Conservation (phyloP, 306 rosid species). For the Quercus gilva region DNA sequence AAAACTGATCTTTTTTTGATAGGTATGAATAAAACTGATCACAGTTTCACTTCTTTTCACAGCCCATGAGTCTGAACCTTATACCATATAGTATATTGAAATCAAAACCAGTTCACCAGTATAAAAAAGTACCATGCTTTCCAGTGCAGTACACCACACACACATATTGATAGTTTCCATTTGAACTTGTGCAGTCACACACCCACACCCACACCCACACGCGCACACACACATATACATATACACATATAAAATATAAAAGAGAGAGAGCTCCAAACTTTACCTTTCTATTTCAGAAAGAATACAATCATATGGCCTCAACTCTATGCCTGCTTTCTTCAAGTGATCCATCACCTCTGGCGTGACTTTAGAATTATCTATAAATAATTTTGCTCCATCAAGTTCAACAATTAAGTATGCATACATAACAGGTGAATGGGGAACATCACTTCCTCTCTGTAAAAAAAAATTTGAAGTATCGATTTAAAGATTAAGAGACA, state of each 20-base stretch:
- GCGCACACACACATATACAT: too few species aligned
- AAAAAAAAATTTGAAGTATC: slow-evolving; percentile 23
- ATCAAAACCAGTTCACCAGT: neutral
- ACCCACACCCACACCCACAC: too few species aligned
- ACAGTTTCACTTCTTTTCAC: neutral
- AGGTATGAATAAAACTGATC: neutral
- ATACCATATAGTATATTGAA: neutral
- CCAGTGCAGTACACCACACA: neutral
- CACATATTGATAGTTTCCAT: neutral
- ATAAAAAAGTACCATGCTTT: neutral
- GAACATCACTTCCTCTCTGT: slow-evolving; percentile 96
- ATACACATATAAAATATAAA: too few species aligned
- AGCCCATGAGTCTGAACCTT: neutral
- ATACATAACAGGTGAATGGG: slow-evolving; percentile 92
- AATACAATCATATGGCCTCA: slow-evolving; percentile 74
- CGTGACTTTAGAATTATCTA: slow-evolving; percentile 67
- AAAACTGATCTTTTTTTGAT: neutral
- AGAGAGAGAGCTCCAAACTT: slow-evolving; percentile 2
- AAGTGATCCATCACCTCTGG: slow-evolving; percentile 78
- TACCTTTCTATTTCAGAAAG: slow-evolving; percentile 80
- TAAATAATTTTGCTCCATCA: slow-evolving; percentile 71
- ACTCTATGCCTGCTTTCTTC: slow-evolving; percentile 69
- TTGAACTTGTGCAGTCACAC: neutral
- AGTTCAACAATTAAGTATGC: slow-evolving; percentile 90
- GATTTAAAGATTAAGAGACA: slow-evolving; percentile 18